Base-by-base conservation (phyloP, 2,329 filamentous ascomycete genomes). In the Seiridium cupressi region DNA sequence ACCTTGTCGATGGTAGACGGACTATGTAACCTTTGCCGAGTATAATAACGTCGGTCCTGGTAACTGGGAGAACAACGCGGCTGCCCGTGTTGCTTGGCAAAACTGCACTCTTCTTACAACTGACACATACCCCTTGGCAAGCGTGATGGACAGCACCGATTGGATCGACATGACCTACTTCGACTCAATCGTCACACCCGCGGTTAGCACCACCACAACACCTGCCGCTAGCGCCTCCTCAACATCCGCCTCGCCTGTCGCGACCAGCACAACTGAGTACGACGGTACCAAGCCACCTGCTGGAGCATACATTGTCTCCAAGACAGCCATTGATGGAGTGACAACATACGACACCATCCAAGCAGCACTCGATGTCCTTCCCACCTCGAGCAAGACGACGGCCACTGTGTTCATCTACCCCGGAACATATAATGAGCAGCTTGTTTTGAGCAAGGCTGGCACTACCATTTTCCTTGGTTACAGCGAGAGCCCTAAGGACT, bases 31-130 rank as follows among this genome's bases (percentile, higher is more conserved):
- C 10, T 85, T 81, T 60, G 76, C 73, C n/a, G 84, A 86, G 70
- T 85, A 78, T 66, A 73, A 66, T 32, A 86, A 87, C 66, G 77
- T 75, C 10, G 84, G 84, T 2, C 68, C 71, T 60, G 83, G 84
- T 7, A 66, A 59, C 48, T 66, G 64, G 64, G 64, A 61, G 42
- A 64, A 62, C 36, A 44, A 51, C 9, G 57, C 47, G 6, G 64
- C 57, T 5, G 66, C 66, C 10, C 64, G 68, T 9, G 53, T 57
- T n/a, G 64, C 63, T 6, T 69, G 63, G 35, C 58, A 64, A 42
- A 62, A 65, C 57, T 62, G 61, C 53, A 67, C 65, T 13, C 65
- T 68, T 35, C 66, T 68, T 36, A 60, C 64, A 1, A 64, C 60
- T 44, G 68, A 68, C 47, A 59, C 58, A n/a, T 69, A 68, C 32